Evolutionary conservation across 2,329 filamentous ascomycete genomes (phyloP).

Genomic region (Fusarium sp.): DNA sequence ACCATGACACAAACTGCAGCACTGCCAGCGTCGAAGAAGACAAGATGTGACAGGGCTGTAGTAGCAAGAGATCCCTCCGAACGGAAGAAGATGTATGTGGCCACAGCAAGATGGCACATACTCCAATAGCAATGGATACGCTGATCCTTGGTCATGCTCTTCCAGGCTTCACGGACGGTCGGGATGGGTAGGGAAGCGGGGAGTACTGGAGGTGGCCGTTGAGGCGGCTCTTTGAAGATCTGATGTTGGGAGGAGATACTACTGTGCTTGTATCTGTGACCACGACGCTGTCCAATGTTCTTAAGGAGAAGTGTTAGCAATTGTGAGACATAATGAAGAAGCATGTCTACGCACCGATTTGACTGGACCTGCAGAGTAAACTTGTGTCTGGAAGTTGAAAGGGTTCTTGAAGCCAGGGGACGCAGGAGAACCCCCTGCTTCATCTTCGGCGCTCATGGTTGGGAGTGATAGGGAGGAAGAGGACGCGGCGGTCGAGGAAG

Average conservation of each 20-base stretch:
- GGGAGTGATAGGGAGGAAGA: conserved; percentile 35
- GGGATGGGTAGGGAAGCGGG: conserved; percentile 94
- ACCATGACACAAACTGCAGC: conserved; percentile 92
- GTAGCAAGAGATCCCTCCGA: conserved; percentile 89
- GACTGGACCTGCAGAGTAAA: conserved; percentile 79
- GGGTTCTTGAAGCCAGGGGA: conserved; percentile 68
- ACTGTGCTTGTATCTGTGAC: conserved; percentile 98
- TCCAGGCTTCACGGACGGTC: conserved; percentile 87
- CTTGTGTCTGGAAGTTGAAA: conserved; percentile 94
- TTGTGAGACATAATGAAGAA: background rate
- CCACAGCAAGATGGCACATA: conserved; percentile 85
- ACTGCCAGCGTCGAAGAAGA: conserved; percentile 95
- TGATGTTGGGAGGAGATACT: conserved; percentile 90
- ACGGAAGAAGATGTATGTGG: conserved; percentile 86
- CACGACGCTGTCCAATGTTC: conserved; percentile 91
- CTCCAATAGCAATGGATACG: conserved; percentile 89
- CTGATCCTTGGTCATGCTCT: conserved; percentile 91
- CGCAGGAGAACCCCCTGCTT: conserved; percentile 23
- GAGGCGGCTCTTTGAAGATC: conserved; percentile 93
- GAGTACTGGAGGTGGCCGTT: conserved; percentile 85
- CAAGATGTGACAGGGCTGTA: conserved; percentile 90
- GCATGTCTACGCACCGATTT: conserved; percentile 74
- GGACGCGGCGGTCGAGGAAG: conserved; percentile 25
- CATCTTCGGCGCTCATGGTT: conserved; percentile 39
- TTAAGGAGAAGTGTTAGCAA: conserved; percentile 53